These are phyloP conservation scores for Stylosanthes scabra DNA, from an alignment of 331 rosid genomes.

Conservation along the genomic window DNA sequence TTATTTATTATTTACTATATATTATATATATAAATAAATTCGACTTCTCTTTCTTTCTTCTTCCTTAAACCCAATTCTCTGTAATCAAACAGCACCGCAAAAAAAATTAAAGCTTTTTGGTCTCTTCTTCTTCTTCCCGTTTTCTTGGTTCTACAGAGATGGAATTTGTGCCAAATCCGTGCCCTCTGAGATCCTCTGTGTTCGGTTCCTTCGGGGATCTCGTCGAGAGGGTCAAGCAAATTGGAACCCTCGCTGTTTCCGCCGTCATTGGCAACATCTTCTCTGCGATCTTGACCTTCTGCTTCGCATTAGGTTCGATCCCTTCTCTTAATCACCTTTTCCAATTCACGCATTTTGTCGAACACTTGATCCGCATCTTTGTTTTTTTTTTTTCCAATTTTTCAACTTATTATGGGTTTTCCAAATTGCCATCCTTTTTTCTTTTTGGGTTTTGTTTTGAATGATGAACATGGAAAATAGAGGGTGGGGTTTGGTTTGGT, in stretches of 20 bases:
- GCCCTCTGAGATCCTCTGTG: constrained; percentile 59
- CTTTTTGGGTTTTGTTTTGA: neutral
- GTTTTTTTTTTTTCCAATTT: neutral
- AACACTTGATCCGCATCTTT: constrained; percentile 42
- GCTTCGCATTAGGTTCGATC: constrained; percentile 88
- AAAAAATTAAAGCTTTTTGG: neutral
- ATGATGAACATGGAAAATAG: neutral
- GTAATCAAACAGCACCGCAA: constrained; percentile 37
- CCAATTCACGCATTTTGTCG: neutral
- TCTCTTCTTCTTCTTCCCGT: constrained; percentile 3
- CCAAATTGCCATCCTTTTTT: neutral
- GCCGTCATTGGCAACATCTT: constrained; percentile 85
- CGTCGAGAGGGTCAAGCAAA: constrained; percentile 64
- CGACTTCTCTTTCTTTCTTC: neutral
- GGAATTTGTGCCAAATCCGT: constrained; percentile 74
- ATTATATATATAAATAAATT: neutral
- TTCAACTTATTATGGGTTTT: neutral
- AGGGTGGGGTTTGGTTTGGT: neutral
- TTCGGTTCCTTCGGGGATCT: constrained; percentile 66
- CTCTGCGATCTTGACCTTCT: constrained; percentile 97
- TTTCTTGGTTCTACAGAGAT: constrained; percentile 46
- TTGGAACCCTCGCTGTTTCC: constrained; percentile 70
- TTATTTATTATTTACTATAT: neutral
- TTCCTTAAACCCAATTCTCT: constrained; percentile 48
- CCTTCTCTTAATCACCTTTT: neutral